Evolutionary conservation across 2,329 filamentous ascomycete species (phyloP), one percentile per base, ranked within the genome.

Genomic region (Colletotrichum chlorophyti): DNA sequence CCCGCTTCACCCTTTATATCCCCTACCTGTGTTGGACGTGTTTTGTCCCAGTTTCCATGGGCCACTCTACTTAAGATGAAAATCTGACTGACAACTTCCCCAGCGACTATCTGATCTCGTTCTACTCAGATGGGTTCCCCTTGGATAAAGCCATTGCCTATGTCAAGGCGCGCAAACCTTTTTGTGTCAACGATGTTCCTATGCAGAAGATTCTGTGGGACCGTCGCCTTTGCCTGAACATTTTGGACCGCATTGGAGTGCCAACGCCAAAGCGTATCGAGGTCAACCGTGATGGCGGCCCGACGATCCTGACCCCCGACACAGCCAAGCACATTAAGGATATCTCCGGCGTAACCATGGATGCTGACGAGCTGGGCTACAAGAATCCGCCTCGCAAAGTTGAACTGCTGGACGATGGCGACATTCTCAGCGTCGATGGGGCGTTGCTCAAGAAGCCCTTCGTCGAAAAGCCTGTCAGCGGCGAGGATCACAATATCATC

Each of bases 191-290:
- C 70, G 94, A 99, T 72, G 81, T 99, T 38, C 91, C 93, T 1
- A 97, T 99, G 92, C 95, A 99, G 72, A 93, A 96, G 73, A 87
- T 99, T 6, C 79, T 99, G 3, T 99, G 95, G 95, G 95, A 99
- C 72, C 87, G 96, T 43, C 88, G 96, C 29, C 80, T 98, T 21
- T 98, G 95, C 66, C 82, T 99, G 17, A 87, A 85, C 54, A 90
- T 99, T 27, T 81, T 99, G 45, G 94, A 98, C 72, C 88, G 90
- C 66, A 91, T 98, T 70, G 87, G 89, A 58, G 93, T 99, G 2
- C 91, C 91, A 8, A 97, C 94, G 0, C 95, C 96, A 0, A 88
- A 88, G 67, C 86, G 96, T 57, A 74, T 99, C 23, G 94, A 98
- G 71, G 91, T 99, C 54, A 97, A 89, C 68, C 87, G 96, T 23